phyloP scores from a whole-genome alignment of 2,329 filamentous ascomycete species.

The Claviceps arundinis region DNA sequence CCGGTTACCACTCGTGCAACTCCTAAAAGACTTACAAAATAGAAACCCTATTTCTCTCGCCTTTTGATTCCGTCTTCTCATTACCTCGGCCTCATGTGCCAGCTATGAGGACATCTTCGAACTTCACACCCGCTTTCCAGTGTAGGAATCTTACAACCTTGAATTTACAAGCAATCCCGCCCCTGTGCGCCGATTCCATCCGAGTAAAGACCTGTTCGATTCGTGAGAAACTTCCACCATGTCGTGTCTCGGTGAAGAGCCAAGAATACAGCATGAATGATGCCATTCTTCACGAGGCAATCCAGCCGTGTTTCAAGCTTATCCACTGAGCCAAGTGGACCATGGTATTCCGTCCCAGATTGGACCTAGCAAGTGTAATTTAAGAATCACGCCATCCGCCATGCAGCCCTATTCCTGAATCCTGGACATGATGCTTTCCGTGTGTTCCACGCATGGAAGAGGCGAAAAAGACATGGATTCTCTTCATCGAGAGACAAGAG shows the following conservation, averaged over 20 bases:
- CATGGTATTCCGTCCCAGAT: too few relatives aligned
- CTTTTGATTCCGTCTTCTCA: not conserved
- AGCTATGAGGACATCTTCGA: not conserved
- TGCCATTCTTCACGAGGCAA: too few relatives aligned
- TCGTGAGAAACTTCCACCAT: not conserved
- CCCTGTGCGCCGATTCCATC: not conserved
- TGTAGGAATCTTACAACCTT: not conserved
- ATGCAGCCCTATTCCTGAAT: not conserved
- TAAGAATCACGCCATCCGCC: not conserved
- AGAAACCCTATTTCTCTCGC: not conserved
- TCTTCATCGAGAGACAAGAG: not conserved
- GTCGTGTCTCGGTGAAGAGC: not conserved
- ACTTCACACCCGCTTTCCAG: not conserved
- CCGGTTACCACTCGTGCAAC: not conserved
- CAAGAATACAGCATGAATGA: not conserved
- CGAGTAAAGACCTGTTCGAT: not conserved
- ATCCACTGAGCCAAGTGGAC: too few relatives aligned
- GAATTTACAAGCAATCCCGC: slow-evolving; percentile 5
- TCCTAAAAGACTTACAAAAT: not conserved
- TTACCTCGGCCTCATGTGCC: not conserved
- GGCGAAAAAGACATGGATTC: not conserved
- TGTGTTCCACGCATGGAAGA: not conserved
- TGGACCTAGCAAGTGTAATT: too few relatives aligned
- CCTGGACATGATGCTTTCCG: not conserved
- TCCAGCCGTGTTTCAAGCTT: too few relatives aligned